Evolutionary conservation across 495 filamentous ascomycete species (phyloP), one percentile per base, ranked within the genome.

Genomic region (Stereocaulon alpinum): DNA sequence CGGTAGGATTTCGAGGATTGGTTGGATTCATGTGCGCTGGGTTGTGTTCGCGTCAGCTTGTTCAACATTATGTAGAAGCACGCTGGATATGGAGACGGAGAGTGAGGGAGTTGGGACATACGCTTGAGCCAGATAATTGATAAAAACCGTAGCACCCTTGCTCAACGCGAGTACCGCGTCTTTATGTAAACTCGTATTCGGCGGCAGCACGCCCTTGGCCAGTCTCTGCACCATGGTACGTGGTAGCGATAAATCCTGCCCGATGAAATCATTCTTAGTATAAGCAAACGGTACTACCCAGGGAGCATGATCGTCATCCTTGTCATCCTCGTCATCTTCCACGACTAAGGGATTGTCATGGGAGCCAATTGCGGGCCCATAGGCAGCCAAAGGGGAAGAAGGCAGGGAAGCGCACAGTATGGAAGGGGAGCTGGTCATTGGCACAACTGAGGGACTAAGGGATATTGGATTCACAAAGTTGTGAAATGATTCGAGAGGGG

Each of bases 171-270:
- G 68, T 41, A 96, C 80, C 4, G 93, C 93, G 72, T 96, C 92
- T 62, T 91, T 95, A 65, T 95, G 89, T 54, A 98, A 88, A 62
- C 89, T 87, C 1, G 93, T 96, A 68, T 96, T 95, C 6, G 91
- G 82, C 0, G 93, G 93, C n/a, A 98, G 80, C n/a, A 95, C 90
- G 58, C 89, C 86, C 77, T 97, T 97, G 3, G 92, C 93, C 6
- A 98, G 82, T 24, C 93, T 84, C 49, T 88, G 87, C 43, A 95
- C 89, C 70, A 96, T 87, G n/a, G 90, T 91, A 69, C 90, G 92
- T 2, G 93, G 93, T 20, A 98, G 84, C 42, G 81, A 87, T 58
- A 95, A 85, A 69, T 98, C 93, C 91, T 96, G 62, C 24, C 3
- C 24, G 24, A 57, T n/a, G 27, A 29, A 6, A 44, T 37, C 7